Evolutionary conservation across 352 stramenopile genomes (phyloP).

Genomic region (Thraustotheca clavata): DNA sequence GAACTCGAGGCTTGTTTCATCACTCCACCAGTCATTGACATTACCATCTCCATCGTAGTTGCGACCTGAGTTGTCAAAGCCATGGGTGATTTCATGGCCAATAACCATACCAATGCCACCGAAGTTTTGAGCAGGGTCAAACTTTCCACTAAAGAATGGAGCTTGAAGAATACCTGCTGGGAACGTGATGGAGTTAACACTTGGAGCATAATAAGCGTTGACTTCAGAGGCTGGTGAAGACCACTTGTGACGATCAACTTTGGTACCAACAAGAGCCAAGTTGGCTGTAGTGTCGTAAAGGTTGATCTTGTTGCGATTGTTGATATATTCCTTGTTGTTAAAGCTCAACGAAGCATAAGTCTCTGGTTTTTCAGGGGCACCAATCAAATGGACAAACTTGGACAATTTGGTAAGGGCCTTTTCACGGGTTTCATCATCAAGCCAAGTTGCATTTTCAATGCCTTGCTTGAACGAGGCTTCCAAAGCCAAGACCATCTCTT

Average conservation of each 20-base stretch:
- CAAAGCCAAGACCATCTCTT: slow-evolving; percentile 82
- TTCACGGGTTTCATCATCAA: slow-evolving; percentile 73
- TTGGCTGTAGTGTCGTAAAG: slow-evolving; percentile 26
- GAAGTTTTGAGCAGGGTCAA: slow-evolving; percentile 84
- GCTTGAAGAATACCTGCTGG: slow-evolving; percentile 88
- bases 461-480: slow-evolving; percentile 66
- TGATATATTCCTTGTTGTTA: slow-evolving; percentile 38
- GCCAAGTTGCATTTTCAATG: slow-evolving; percentile 84
- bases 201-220: slow-evolving; percentile 76
- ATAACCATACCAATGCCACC: slow-evolving; percentile 89
- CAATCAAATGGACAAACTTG: slow-evolving; percentile 71
- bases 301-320: slow-evolving; percentile 40
- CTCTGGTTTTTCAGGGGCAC: slow-evolving; percentile 30
- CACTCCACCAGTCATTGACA: slow-evolving; percentile 89
- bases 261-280: slow-evolving; percentile 31
- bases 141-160: slow-evolving; percentile 67
- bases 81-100: slow-evolving; percentile 91
- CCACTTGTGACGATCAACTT: slow-evolving; percentile 47
- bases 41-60: slow-evolving; percentile 80
- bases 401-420: slow-evolving; percentile 82
- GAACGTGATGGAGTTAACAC: slow-evolving; percentile 87
- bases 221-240: slow-evolving; percentile 88
- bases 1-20: slow-evolving; percentile 37
- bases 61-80: slow-evolving; percentile 89
- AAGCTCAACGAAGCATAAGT: slow-evolving; percentile 39